Evolutionary conservation across 2,329 filamentous ascomycete species (phyloP).

Genomic region (Didymella sp.): DNA sequence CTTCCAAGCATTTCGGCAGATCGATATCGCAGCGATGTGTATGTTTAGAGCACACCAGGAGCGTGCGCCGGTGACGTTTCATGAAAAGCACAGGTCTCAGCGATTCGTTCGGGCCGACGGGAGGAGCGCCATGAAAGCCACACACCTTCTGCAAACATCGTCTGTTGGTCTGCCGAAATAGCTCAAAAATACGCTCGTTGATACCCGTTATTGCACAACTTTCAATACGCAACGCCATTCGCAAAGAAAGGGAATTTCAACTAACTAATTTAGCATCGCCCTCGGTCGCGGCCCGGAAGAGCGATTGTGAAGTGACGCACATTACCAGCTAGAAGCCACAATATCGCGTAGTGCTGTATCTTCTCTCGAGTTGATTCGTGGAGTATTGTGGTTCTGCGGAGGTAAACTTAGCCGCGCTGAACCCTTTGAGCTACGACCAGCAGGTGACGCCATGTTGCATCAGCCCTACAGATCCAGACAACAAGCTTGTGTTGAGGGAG

Average conservation of each 20-base stretch:
- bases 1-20: too few relatives aligned
- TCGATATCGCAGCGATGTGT: too few relatives aligned
- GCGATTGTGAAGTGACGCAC: background rate
- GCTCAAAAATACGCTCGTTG: background rate
- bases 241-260: background rate
- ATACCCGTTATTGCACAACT: background rate
- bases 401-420: background rate
- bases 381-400: background rate
- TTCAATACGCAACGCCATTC: background rate
- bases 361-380: background rate
- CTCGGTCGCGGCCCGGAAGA: background rate
- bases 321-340: background rate
- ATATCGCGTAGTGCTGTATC: background rate
- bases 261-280: background rate
- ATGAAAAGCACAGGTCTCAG: too few relatives aligned
- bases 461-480: background rate
- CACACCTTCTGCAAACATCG: background rate
- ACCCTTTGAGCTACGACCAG: too few relatives aligned
- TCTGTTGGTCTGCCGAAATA: background rate
- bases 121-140: background rate
- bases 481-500: conserved; percentile 1
- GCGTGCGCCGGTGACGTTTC: too few relatives aligned
- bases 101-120: too few relatives aligned
- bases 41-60: too few relatives aligned
- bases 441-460: background rate